These are phyloP conservation scores for Leccinum sublutescens DNA, from an alignment of 768 basidiomycete species.

Conservation along the genomic window DNA sequence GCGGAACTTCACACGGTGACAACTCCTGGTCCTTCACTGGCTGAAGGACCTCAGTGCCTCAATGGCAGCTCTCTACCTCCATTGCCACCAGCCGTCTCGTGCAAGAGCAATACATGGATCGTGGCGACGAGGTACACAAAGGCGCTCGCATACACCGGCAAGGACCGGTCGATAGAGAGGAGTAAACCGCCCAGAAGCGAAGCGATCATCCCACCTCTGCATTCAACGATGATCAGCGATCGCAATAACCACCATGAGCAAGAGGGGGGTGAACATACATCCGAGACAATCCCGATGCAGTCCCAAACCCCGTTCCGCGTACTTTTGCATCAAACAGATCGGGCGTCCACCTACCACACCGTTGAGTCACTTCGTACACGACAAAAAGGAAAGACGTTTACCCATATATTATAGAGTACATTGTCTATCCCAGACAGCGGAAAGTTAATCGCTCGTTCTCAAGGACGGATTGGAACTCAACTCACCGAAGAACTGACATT, in stretches of 20 bases:
- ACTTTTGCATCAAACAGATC: slow-evolving; percentile 84
- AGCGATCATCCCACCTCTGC: slow-evolving; percentile 86
- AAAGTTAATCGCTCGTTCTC: background rate
- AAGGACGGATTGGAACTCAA: too few species aligned
- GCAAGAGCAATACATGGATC: slow-evolving; percentile 58
- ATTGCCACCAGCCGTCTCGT: slow-evolving; percentile 39
- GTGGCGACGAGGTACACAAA: slow-evolving; percentile 63
- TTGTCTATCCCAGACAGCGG: slow-evolving; percentile 43
- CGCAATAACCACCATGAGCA: background rate
- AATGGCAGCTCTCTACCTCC: slow-evolving; percentile 8
- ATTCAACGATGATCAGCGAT: background rate
- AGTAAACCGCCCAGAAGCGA: slow-evolving; percentile 76
- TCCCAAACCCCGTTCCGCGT: slow-evolving; percentile 85
- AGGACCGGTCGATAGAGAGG: slow-evolving; percentile 59
- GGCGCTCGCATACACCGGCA: slow-evolving; percentile 78
- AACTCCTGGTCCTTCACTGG: background rate
- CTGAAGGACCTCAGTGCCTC: background rate
- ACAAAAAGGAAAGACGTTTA: slow-evolving; percentile 3
- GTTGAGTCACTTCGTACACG: background rate
- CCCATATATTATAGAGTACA: slow-evolving; percentile 88
- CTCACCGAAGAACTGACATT: slow-evolving; percentile 43
- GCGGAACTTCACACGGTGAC: background rate
- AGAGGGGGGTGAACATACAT: slow-evolving; percentile 50
- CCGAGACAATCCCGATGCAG: slow-evolving; percentile 81
- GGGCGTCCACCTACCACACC: slow-evolving; percentile 62